Conservation (phyloP, 2,329 filamentous ascomycete genomes). For the Samsoniella hepiali region DNA sequence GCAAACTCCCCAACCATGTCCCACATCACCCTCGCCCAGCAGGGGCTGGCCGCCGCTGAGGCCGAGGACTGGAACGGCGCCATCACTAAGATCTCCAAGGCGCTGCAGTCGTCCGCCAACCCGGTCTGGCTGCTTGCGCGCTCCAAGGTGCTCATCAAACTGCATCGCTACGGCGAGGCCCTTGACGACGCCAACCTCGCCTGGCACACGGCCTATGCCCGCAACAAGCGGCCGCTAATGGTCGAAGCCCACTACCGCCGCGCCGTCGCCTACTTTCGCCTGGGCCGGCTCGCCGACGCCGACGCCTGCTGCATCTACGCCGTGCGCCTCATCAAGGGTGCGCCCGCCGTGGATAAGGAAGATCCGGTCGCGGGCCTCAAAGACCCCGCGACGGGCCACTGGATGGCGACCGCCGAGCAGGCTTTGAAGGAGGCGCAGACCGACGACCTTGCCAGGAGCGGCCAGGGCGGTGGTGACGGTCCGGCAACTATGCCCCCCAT, state of each 20-base stretch:
- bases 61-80: slow-evolving; percentile 63
- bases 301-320: slow-evolving; percentile 64
- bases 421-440: slow-evolving; percentile 29
- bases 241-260: slow-evolving; percentile 79
- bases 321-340: slow-evolving; percentile 37
- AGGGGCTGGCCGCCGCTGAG: slow-evolving; percentile 64
- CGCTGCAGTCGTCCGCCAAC: slow-evolving; percentile 63
- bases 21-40: slow-evolving; percentile 46
- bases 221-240: slow-evolving; percentile 73
- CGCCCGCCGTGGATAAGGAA: slow-evolving; percentile 30
- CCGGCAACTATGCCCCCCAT: too few relatives aligned
- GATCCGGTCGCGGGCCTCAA: slow-evolving; percentile 27
- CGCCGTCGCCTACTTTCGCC: slow-evolving; percentile 67
- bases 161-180: slow-evolving; percentile 58
- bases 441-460: slow-evolving; percentile 26
- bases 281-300: slow-evolving; percentile 72
- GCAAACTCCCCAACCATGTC: slow-evolving; percentile 42
- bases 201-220: slow-evolving; percentile 58
- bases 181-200: slow-evolving; percentile 68
- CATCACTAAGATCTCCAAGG: slow-evolving; percentile 64
- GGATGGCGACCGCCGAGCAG: slow-evolving; percentile 37
- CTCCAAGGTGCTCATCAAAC: slow-evolving; percentile 71
- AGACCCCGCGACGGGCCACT: slow-evolving; percentile 47
- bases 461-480: too few relatives aligned
- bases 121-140: slow-evolving; percentile 80